Evolutionary conservation across 306 rosid genomes (phyloP), one percentile per base, ranked within the genome.

Genomic region (Glycine latifolia): DNA sequence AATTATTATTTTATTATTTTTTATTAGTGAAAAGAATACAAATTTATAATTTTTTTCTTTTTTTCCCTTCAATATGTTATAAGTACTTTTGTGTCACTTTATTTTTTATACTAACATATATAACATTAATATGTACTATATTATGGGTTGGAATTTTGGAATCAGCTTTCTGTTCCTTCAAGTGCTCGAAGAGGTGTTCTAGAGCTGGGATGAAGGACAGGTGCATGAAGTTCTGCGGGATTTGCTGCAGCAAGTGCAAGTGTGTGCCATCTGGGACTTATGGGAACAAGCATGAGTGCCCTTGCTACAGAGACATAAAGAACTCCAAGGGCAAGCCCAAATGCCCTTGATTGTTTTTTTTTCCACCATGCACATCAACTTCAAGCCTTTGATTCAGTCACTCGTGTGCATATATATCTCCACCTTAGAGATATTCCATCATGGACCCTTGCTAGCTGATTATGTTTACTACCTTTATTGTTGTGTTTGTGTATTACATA

Each of bases 241-340:
- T 95, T 10, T 95, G 99, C 77, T 95, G 99, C 46, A 85, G 37
- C 16, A 91, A 86, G 67, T 95, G 98, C 66, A 59, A 87, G 20
- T 95, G 98, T 54, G 97, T 92, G 80, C 98, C 98, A 1, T 95
- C 97, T 16, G 97, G 97, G 37, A 92, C 98, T 63, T 90, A 82
- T 15, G 97, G 98, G 6, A 87, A 95, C 89, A 93, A 95, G 85
- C 86, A 93, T 67, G 95, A 95, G 87, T 92, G 97, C 84, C 92
- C 97, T 90, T 95, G 97, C 73, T 93, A 95, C 67, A 86, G 89
- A 15, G 91, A 87, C 80, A 20, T 91, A 62, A 91, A 75, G 85
- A 95, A 93, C 88, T 74, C 88, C 55, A 91, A 91, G 91, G 97
- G 99, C 66, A 43, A 86, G 3, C 9, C 89, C 75, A 95, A 93